Percentiles rank a stretch among this genome's conserved stretches.
phyloP scores from a whole-genome alignment of 1,284 basidiomycete species.

The Ceratobasidium sp. region DNA sequence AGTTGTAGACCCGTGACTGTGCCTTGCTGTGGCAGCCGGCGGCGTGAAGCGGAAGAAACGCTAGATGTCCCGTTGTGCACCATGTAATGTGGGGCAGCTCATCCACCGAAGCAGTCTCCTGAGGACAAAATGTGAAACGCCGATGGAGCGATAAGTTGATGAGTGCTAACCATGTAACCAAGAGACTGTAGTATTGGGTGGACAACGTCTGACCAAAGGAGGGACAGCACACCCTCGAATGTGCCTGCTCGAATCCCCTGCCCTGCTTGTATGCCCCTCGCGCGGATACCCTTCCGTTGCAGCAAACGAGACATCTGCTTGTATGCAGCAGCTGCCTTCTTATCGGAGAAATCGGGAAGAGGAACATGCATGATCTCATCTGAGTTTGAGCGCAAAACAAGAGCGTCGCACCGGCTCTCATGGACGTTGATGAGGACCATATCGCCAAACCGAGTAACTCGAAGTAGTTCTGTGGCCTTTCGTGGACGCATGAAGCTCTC shows the following conservation, averaged over 20 bases:
- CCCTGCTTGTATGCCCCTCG: not conserved
- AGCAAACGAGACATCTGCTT: not conserved
- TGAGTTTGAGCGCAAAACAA: not conserved
- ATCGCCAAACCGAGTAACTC: not conserved
- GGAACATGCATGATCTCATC: not conserved
- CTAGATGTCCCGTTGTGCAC: constrained; percentile 16
- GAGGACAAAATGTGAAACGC: too few relatives aligned
- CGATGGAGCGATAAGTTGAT: not conserved
- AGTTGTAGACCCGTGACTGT: constrained; percentile 13
- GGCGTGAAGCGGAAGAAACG: constrained; percentile 23
- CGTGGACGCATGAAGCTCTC: not conserved
- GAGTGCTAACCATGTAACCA: not conserved
- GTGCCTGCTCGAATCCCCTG: not conserved
- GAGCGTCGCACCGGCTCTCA: not conserved
- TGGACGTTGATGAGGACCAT: not conserved
- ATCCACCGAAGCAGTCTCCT: not conserved
- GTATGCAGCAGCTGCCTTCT: not conserved
- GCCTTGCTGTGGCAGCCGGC: constrained; percentile 10
- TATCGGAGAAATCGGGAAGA: not conserved
- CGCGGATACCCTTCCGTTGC: not conserved
- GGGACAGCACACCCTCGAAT: not conserved
- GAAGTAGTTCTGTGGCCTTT: not conserved
- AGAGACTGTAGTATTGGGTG: not conserved
- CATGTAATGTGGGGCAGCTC: constrained; percentile 26
- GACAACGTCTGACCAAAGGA: not conserved